Evolutionary conservation across 2,329 filamentous ascomycete species (phyloP).

Genomic region (Alternaria ventricosa): DNA sequence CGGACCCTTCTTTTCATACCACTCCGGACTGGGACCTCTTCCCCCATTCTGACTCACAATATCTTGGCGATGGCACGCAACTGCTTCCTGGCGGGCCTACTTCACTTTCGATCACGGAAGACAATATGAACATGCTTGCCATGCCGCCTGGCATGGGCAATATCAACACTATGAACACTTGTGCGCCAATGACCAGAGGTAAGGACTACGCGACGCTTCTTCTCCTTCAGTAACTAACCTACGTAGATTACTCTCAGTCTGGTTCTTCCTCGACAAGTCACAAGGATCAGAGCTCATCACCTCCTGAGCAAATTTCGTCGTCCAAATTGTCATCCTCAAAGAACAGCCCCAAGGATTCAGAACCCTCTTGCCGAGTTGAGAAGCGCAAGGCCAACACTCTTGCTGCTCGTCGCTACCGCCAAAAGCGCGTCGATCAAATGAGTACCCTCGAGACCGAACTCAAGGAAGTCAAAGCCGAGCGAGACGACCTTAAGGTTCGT

Average conservation of each 20-base stretch:
- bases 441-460: conserved; percentile 66
- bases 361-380: conserved; percentile 38
- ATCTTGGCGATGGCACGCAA: conserved; percentile 29
- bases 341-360: conserved; percentile 27
- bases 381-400: conserved; percentile 74
- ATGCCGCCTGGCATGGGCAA: conserved; percentile 24
- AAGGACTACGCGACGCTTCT: background rate
- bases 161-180: conserved; percentile 23
- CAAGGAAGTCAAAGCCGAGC: conserved; percentile 64
- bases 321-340: conserved; percentile 34
- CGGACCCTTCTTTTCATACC: conserved; percentile 27
- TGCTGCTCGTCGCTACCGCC: conserved; percentile 74
- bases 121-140: conserved; percentile 20
- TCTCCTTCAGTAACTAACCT: conserved; percentile 15
- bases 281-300: conserved; percentile 31
- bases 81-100: conserved; percentile 21
- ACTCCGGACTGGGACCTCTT: conserved; percentile 34
- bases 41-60: conserved; percentile 28
- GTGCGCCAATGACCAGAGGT: conserved; percentile 38
- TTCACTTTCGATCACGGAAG: conserved; percentile 19
- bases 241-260: conserved; percentile 32
- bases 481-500: conserved; percentile 68
- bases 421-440: conserved; percentile 73
- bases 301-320: conserved; percentile 32
- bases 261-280: conserved; percentile 36